Evolutionary conservation across 23 red algal species (phyloP), one percentile per base, ranked within the genome.

Genomic region (Gracilaria domingensis): DNA sequence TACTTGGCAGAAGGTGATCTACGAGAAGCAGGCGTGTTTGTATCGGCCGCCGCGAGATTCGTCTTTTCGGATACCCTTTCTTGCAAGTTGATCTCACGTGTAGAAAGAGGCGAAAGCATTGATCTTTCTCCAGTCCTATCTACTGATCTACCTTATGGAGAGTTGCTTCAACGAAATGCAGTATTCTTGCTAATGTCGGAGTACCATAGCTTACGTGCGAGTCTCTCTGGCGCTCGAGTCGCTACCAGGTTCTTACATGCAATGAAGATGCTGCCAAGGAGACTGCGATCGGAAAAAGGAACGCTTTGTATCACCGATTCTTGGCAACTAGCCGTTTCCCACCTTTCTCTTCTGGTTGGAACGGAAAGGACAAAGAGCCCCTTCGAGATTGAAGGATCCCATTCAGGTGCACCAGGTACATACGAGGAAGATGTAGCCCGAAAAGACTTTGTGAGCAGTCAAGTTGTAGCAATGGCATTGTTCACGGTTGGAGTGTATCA

Each of bases 401-500:
- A 80, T 24, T 35, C 6, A 67, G 74, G 75, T 21, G 30, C 62
- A 51, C 26, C 13, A 75, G 25, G 33, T 5, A 39, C 54, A 0
- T 56, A 0, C 36, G 51, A 73, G 11, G 67, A 71, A 48, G 47
- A 44, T 76, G 26, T 66, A 40, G n/a, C 14, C 61, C 36, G 40
- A 66, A 28, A 40, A 77, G 72, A 77, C 38, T 90, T 90, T 50
- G 74, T 51, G 14, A 90, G 77, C 45, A 47, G 12, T 8, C 87
- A 75, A 67, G 56, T 79, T 17, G 25, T 90, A 4, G 87, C 73
- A 21, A 64, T 90, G 73, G 87, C 87, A 47, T 81, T 70, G 70
- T 90, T 90, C 39, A 80, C 71, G 2, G 49, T 66, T 1, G 87
- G 73, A 21, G 87, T 90, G 36, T 80, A 90, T 80, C 72, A 90